phyloP scores from a whole-genome alignment of 768 basidiomycete genomes.

The Mycena capillaripes region DNA sequence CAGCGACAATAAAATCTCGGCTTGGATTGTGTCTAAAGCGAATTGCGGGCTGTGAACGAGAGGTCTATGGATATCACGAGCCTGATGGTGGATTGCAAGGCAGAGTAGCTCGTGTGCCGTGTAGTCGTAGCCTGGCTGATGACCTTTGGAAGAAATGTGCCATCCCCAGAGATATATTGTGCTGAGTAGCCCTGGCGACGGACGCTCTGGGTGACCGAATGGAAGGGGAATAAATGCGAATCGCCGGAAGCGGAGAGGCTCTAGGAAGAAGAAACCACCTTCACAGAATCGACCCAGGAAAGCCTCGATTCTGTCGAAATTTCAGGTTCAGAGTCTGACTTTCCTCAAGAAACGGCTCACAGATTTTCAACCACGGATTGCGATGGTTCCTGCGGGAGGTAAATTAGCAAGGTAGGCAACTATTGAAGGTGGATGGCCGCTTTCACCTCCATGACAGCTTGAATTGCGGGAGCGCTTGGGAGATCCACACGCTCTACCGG shows the following conservation, averaged over 20 bases:
- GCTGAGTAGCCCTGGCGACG: background rate
- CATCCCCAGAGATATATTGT: constrained; percentile 4
- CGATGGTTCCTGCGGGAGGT: background rate
- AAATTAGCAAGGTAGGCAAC: background rate
- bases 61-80: background rate
- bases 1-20: no score
- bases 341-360: background rate
- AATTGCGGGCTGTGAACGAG: no score
- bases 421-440: background rate
- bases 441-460: background rate
- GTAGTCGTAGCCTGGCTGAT: background rate
- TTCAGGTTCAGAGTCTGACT: background rate
- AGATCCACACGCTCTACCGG: no score
- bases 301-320: background rate
- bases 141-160: background rate
- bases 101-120: background rate
- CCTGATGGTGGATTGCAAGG: background rate
- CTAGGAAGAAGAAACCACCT: background rate
- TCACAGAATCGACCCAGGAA: background rate
- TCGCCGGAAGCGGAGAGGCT: background rate
- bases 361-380: background rate
- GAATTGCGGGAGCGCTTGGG: background rate
- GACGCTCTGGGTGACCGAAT: background rate
- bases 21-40: no score
- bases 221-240: background rate